Evolutionary conservation across 2,329 filamentous ascomycete genomes (phyloP), one percentile per base, ranked within the genome.

Genomic region (Trichoderma gracile): DNA sequence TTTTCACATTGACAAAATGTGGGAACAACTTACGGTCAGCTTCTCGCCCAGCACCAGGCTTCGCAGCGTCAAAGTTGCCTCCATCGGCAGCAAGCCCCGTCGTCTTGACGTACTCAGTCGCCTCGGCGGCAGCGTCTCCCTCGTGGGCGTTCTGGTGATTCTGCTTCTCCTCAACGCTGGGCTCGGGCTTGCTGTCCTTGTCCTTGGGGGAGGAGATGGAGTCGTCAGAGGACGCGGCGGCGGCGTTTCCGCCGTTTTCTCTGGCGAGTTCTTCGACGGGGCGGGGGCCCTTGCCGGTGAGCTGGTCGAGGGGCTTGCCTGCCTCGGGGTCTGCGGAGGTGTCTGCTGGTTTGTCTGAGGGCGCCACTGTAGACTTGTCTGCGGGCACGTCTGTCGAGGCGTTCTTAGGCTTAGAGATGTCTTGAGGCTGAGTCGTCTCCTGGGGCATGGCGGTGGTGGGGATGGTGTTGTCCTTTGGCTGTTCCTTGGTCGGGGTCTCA

Each of bases 31-130:
- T 75, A 88, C 89, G 82, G 68, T 89, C 86, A 66, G 88, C 88
- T 74, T 91, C 89, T 42, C 75, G 78, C 3, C 86, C 87, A 12
- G 89, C 89, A 12, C 88, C 88, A 0, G 87, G 83, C 65, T 83
- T 83, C 8, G 81, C 77, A 4, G 84, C 86, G 69, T 90, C 88
- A 71, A 90, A 89, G 69, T 90, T 81, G 6, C 88, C 88, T 0
- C 88, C 88, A 45, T 91, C 87, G 17, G 86, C 85, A 40, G 79
- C 76, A 30, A 89, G 73, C 0, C 88, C 88, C 0, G 80, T 81
- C 23, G 81, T 82, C 74, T 82, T 84, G 67, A 88, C 80, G 65
- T 83, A 84, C 69, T 84, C 71, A 1, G 45, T 21, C 72, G 86
- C 82, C 7, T 85, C 85, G 0, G 82, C 86, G 1, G 81, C 82